phyloP scores from a whole-genome alignment of 2,329 filamentous ascomycete genomes.

The Dactylellina cionopaga region DNA sequence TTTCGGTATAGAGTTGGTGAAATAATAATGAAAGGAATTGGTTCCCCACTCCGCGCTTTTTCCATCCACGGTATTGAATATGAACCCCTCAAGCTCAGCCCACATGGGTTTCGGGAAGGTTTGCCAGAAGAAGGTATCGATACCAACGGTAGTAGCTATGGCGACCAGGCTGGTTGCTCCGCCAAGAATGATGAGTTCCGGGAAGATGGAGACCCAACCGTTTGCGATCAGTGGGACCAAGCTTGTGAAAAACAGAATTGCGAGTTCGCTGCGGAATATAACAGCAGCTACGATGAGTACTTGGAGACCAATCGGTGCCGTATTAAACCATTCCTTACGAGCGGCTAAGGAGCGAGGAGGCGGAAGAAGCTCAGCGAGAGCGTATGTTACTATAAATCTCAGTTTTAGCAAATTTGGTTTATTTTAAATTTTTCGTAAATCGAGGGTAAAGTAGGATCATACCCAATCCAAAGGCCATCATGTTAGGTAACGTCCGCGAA shows the following conservation, averaged over 20 bases:
- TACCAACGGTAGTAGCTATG: conserved; percentile 73
- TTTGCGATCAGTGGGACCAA: conserved; percentile 72
- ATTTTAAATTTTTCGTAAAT: neutral
- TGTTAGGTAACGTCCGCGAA: conserved; percentile 90
- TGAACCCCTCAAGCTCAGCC: conserved; percentile 90
- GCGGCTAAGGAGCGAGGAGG: conserved; percentile 58
- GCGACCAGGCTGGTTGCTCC: conserved; percentile 72
- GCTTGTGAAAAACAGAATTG: conserved; percentile 77
- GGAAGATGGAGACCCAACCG: conserved; percentile 66
- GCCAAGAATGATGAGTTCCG: conserved; percentile 74
- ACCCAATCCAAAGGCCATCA: conserved; percentile 92
- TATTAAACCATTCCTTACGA: conserved; percentile 68
- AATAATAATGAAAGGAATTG: conserved; percentile 87
- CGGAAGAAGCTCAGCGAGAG: conserved; percentile 64
- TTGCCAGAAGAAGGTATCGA: conserved; percentile 97
- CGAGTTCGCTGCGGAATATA: conserved; percentile 89
- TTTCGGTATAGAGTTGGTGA: conserved; percentile 80
- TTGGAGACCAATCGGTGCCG: conserved; percentile 63
- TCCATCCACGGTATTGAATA: conserved; percentile 87
- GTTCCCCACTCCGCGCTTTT: conserved; percentile 88
- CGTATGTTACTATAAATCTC: conserved; percentile 70
- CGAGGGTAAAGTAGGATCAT: conserved; percentile 49
- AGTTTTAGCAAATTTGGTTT: neutral
- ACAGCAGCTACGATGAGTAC: conserved; percentile 82
- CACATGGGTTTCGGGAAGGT: conserved; percentile 71